Conservation (phyloP, 2,329 filamentous ascomycete species). For the Cephalotrichum gorgonifer region DNA sequence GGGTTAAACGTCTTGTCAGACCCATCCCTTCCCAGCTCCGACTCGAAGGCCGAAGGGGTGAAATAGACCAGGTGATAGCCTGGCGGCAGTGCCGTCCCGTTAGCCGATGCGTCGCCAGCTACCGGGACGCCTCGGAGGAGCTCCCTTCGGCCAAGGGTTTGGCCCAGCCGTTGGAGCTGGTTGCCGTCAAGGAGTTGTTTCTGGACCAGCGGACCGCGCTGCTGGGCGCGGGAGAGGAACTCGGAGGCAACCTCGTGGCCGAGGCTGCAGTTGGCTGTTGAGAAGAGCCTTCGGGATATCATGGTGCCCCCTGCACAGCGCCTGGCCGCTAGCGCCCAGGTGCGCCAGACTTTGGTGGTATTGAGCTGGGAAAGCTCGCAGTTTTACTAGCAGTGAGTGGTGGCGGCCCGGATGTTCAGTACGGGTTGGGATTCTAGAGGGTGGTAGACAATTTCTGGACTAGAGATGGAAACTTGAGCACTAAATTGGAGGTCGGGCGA, state of each 20-base stretch:
- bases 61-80: slow-evolving; percentile 57
- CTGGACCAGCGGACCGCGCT: background rate
- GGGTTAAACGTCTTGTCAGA: slow-evolving; percentile 52
- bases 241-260: background rate
- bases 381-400: background rate
- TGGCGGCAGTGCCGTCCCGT: slow-evolving; percentile 40
- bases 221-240: background rate
- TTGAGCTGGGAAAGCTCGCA: background rate
- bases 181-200: slow-evolving; percentile 48
- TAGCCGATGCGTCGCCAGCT: slow-evolving; percentile 22
- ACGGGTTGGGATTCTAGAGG: background rate
- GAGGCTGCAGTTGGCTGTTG: background rate
- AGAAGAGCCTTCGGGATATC: background rate
- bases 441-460: too few relatives aligned
- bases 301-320: background rate
- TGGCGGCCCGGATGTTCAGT: background rate
- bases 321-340: background rate
- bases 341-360: background rate
- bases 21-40: slow-evolving; percentile 46
- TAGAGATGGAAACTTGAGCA: too few relatives aligned
- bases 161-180: slow-evolving; percentile 50
- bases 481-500: too few relatives aligned
- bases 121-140: slow-evolving; percentile 27
- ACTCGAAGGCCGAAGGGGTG: slow-evolving; percentile 43
- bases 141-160: slow-evolving; percentile 41